Base-by-base conservation (phyloP, 2,329 filamentous ascomycete genomes). In the Stemphylium lycopersici region DNA sequence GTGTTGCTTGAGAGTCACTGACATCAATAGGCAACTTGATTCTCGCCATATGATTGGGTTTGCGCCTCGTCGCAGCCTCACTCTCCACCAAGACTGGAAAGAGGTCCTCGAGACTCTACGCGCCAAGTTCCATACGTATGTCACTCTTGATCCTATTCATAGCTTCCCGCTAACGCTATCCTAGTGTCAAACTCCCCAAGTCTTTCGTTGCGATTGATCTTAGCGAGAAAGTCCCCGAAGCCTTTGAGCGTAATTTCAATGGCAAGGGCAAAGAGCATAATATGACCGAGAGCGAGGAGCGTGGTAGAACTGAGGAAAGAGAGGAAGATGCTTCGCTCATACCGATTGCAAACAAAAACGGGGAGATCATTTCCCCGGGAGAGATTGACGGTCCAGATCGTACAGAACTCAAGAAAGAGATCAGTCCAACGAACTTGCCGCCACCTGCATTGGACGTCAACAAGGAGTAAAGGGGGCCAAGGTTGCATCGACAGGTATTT, bases 21-120 rank as follows among this genome's bases (percentile, higher is more conserved):
- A 65, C 41, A 18, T 13, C 18, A 10, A 18, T 33, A 76, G 73
- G 6, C 92, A 96, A 79, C 86, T 99, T 24, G 95, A 99, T 75
- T 95, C 90, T 66, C 91, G 95, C 67, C 95, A 99, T 75, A 96
- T 92, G 75, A 99, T 99, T 67, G 93, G 93, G 36, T 96, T 90
- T 72, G 91, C 93, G 6, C 92, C 91, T n/a, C 83, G 93, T 59
- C 84, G 95, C 58, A 96, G 91, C 71, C 79, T 99, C 67, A 98
- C 93, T 3, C 85, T 90, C 2, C 96, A 99, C 77, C 87, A 87
- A 33, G 91, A 99, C 75, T 99, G 95, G 93, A 93, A 96, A 77
- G 86, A 93, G 67, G 90, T 99, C n/a, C 90, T 99, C 63, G 93
- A 96, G 77, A 98, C 93, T 1, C 80, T 99, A 60, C 87, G 93